Evolutionary conservation across 1,284 basidiomycete genomes (phyloP), one percentile per base, ranked within the genome.

Genomic region (Xerocomus subilludens): DNA sequence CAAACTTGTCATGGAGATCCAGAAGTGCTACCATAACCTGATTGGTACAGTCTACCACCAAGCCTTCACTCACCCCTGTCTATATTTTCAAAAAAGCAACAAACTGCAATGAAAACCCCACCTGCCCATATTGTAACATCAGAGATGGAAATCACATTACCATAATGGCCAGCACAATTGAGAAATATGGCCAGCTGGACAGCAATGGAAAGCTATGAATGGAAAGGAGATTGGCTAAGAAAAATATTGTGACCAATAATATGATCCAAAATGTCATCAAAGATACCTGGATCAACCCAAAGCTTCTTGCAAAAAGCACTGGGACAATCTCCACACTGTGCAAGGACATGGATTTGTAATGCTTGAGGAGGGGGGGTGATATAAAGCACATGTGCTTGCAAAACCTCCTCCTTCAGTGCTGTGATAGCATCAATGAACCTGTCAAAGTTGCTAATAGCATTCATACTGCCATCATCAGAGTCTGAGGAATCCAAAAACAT

Each of bases 91-190:
- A n/a, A n/a, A n/a, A n/a, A n/a, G n/a, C n/a, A n/a, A n/a, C n/a
- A n/a, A n/a, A n/a, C n/a, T n/a, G n/a, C n/a, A n/a, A n/a, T n/a
- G n/a, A n/a, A n/a, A n/a, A n/a, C n/a, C n/a, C n/a, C n/a, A 23
- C 64, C 68, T 30, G 71, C 69, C 74, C 71, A 75, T 27, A 65
- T 32, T 53, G 65, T 59, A 67, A 72, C 65, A 42, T 72, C 49
- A 1, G 20, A 35, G 9, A 45, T 35, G 32, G 32, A 23, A 38
- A 36, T 62, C 33, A 53, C 56, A 58, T 58, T 58, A 7, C 56
- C 56, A 36, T 58, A 58, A 25, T 58, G 56, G 2, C 21, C 56
- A 35, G 51, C 51, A 53, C 23, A 25, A 53, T 53, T 53, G 10
- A 58, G 33, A 36, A 58, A 58, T 10, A 58, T 58, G 5, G 33